These are phyloP conservation scores for Metschnikowia cerradonensis DNA, from an alignment of 805 yeast species.

Conservation along the genomic window DNA sequence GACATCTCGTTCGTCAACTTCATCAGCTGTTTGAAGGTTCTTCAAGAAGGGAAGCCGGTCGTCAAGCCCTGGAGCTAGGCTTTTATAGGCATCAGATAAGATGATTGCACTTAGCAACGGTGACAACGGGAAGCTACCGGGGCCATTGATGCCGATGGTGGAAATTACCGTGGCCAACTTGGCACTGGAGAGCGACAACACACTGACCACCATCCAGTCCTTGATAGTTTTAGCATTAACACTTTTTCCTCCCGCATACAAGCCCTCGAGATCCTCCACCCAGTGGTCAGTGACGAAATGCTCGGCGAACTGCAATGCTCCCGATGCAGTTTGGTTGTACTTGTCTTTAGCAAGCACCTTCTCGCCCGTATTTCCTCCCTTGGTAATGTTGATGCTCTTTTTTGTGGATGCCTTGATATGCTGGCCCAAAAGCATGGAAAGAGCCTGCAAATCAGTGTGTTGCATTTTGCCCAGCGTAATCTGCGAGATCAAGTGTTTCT, in stretches of 20 bases:
- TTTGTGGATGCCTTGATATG: constrained; percentile 18
- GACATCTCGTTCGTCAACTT: constrained; percentile 31
- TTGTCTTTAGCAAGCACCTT: constrained; percentile 23
- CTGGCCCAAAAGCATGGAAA: constrained; percentile 47
- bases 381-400: constrained; percentile 17
- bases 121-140: constrained; percentile 39
- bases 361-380: constrained; percentile 15
- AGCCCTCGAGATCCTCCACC: constrained; percentile 55
- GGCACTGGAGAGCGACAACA: constrained; percentile 45
- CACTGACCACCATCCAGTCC: constrained; percentile 49
- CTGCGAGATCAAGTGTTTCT: constrained; percentile 46
- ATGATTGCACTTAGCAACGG: constrained; percentile 58
- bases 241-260: constrained; percentile 57
- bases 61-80: constrained; percentile 48
- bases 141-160: constrained; percentile 39
- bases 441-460: constrained; percentile 39
- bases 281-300: constrained; percentile 51
- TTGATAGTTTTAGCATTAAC: constrained; percentile 43
- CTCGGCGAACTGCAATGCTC: constrained; percentile 44
- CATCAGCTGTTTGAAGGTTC: constrained; percentile 4
- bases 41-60: constrained; percentile 48
- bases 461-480: constrained; percentile 47
- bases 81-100: constrained; percentile 44
- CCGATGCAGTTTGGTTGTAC: constrained; percentile 12
- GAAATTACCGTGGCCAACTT: constrained; percentile 41